phyloP scores from a whole-genome alignment of 2,329 filamentous ascomycete species.

The Alternaria hordeiaustralica region DNA sequence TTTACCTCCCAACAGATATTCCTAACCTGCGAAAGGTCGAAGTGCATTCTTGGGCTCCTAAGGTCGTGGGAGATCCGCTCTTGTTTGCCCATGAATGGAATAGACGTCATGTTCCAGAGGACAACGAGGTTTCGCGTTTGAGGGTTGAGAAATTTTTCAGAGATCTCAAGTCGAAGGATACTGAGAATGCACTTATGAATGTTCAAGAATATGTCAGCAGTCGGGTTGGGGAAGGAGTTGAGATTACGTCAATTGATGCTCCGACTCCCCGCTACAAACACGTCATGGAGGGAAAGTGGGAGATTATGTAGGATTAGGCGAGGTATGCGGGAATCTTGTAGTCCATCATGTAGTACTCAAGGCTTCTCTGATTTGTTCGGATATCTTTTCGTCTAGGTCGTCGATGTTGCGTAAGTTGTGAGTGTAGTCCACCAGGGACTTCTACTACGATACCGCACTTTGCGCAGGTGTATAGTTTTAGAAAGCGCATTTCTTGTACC shows the following conservation, averaged over 20 bases:
- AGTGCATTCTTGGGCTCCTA: background rate
- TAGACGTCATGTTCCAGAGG: background rate
- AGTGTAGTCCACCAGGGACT: background rate
- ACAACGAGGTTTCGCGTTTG: background rate
- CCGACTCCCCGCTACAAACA: background rate
- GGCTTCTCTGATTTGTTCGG: too few species aligned
- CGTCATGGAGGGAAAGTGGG: accelerated
- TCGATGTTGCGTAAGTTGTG: too few species aligned
- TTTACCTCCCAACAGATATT: too few species aligned
- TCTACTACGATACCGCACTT: background rate
- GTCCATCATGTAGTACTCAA: too few species aligned
- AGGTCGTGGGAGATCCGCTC: background rate
- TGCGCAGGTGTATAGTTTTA: background rate
- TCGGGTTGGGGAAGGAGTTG: accelerated
- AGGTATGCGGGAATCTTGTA: too few species aligned
- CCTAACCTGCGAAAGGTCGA: background rate
- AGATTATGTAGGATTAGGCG: background rate
- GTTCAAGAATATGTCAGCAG: accelerated
- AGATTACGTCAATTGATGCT: background rate
- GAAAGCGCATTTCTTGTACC: accelerated
- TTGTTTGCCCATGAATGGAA: background rate
- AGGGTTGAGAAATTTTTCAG: background rate
- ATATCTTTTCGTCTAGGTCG: too few species aligned
- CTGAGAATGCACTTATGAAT: background rate
- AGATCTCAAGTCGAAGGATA: accelerated